A percentile compares a stretch with the other conserved stretches of the same genome.
phyloP scores from a whole-genome alignment of 2,329 filamentous ascomycete genomes.

The Botrytis elliptica region DNA sequence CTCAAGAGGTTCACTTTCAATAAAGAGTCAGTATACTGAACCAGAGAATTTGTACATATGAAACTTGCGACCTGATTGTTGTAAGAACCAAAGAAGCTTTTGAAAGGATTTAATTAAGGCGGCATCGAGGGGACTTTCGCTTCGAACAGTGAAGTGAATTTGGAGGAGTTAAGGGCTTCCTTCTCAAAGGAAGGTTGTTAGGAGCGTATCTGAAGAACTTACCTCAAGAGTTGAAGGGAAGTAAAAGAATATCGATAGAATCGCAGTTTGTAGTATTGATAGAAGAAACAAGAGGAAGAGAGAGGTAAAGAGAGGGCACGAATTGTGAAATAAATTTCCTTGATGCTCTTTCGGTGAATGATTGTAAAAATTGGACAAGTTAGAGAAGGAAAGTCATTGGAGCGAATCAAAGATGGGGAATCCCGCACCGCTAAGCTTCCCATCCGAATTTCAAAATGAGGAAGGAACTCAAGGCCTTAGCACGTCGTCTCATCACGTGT shows the following conservation, averaged over 20 bases:
- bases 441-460: background rate
- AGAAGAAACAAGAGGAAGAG: too few species aligned
- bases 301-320: background rate
- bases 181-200: background rate
- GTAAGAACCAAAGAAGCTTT: background rate
- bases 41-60: background rate
- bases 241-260: background rate
- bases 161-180: background rate
- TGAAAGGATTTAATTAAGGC: background rate
- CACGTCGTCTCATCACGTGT: background rate
- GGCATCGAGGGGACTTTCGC: constrained; percentile 10
- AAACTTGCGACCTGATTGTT: background rate
- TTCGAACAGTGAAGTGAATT: constrained; percentile 10
- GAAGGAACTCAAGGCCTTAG: constrained; percentile 12
- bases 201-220: background rate
- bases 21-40: background rate
- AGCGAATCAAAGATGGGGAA: background rate
- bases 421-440: background rate
- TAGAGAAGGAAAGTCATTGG: background rate
- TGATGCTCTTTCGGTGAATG: background rate
- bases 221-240: background rate
- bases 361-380: background rate
- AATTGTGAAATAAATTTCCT: background rate
- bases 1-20: background rate
- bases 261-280: background rate